Evolutionary conservation across 192 early-diverging fungal genomes (phyloP), one percentile per base, ranked within the genome.

Genomic region (Endogone sp.): DNA sequence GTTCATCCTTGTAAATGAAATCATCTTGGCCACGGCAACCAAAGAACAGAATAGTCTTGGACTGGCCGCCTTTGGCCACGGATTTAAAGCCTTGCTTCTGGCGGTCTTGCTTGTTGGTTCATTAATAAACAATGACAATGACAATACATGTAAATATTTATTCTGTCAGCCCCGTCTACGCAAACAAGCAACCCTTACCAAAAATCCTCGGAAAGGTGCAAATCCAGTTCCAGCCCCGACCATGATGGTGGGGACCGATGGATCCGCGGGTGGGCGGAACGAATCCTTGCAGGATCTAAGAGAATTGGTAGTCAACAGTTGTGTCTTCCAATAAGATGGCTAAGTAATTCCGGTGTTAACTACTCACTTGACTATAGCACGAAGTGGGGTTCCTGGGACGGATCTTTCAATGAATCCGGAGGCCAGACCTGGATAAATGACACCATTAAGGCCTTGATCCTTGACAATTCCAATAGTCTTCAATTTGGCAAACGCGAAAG

Each of bases 201-300:
- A 74, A 74, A 98, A 97, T 3, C 92, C 90, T 28, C 93, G 76
- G 67, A 99, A 98, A 0, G 97, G 96, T 22, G 95, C 87, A 2
- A 99, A 79, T 10, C 97, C 97, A 0, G 97, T 97, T 28, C 96
- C 97, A 4, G 96, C 91, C 1, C 88, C 91, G 59, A 97, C 87
- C 92, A 98, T 92, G 24, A 98, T 83, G 4, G 97, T 82, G 3
- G 94, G 92, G 9, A 69, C 78, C 22, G 70, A 67, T 27, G 76
- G 68, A 62, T 86, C 79, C 2, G 54, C 55, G 13, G 92, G 91
- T 71, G 96, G 77, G 3, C 71, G 73, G 81, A 95, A 96, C 2
- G 64, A 60, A 22, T 64, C 66, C n/a, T n/a, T n/a, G n/a, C 71
- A n/a, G n/a, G n/a, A n/a, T n/a, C n/a, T n/a, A n/a, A n/a, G n/a